Evolutionary conservation across 2,329 filamentous ascomycete species (phyloP), one percentile per base, ranked within the genome.

Genomic region (Fusarium paranaense): DNA sequence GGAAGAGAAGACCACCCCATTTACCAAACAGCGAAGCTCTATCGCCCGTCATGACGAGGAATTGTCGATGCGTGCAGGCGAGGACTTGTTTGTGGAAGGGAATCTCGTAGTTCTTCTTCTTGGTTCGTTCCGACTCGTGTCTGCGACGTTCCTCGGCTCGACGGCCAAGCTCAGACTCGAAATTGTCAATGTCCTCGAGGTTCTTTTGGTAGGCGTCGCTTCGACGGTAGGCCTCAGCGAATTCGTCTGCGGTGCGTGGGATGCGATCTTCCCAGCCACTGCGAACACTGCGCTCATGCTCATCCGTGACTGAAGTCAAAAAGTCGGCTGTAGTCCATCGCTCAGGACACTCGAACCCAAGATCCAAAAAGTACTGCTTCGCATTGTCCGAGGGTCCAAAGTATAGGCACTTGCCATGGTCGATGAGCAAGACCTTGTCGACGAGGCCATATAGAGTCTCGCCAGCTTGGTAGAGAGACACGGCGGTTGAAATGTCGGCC

Each of bases 1-100:
- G 94, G 67, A 93, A 90, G 54, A 97, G 81, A 65, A 95, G 92
- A 75, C 95, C 94, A 79, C 95, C 93, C 78, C 93, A 89, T 79
- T 97, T 97, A 25, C 93, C 96, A 78, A 92, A 92, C 0, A 97
- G 86, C 0, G 93, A 93, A 0, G 91, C 91, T 64, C 87, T 91
- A 81, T 97, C 94, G 45, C 94, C 94, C 79, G 90, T 89, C 32
- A 95, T 89, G 33, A 97, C 88, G 90, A 94, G 94, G 77, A 95
- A 92, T 80, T 97, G 94, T 20, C 95, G 90, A 67, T 91, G 87
- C 0, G 93, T 93, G 83, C 92, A 86, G 6, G 91, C 91, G 20
- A 89, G 78, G 6, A 97, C 92, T 81, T 97, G 95, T 25, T 91
- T 88, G 50, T 88, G 83, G 78, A 96, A 94, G 4, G 92, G 92